phyloP scores from a whole-genome alignment of 2,329 filamentous ascomycete genomes.

The Aureobasidium subglaciale region DNA sequence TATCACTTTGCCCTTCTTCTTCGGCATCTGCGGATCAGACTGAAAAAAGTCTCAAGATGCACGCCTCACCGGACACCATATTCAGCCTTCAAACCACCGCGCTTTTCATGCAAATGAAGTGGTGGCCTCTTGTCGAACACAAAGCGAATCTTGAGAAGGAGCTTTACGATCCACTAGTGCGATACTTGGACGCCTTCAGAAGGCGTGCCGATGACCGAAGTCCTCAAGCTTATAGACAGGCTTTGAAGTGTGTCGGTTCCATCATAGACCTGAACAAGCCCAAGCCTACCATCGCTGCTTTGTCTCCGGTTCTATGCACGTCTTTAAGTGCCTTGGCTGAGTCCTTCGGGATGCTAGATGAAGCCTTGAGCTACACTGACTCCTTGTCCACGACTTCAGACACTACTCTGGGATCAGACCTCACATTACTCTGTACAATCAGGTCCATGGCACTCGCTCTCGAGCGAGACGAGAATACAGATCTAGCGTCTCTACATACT shows the following conservation, averaged over 20 bases:
- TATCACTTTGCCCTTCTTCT: slow-evolving; percentile 62
- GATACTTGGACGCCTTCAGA: slow-evolving; percentile 55
- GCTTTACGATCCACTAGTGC: slow-evolving; percentile 56
- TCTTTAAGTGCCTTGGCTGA: neutral
- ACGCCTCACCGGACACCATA: slow-evolving; percentile 49
- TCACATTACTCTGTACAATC: neutral
- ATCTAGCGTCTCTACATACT: neutral
- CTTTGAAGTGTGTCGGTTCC: neutral
- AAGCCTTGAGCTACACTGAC: neutral
- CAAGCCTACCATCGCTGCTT: neutral
- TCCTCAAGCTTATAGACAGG: neutral
- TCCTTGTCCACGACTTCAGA: neutral
- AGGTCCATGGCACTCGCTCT: neutral
- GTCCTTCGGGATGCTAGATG: neutral
- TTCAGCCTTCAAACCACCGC: slow-evolving; percentile 60
- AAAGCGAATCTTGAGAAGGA: slow-evolving; percentile 56
- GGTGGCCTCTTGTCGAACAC: slow-evolving; percentile 59
- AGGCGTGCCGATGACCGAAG: neutral
- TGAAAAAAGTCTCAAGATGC: slow-evolving; percentile 48
- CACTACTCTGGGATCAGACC: neutral
- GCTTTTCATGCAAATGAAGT: slow-evolving; percentile 53
- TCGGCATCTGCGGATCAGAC: slow-evolving; percentile 54
- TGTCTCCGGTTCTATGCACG: neutral
- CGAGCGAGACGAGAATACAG: neutral
- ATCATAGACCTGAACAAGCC: neutral